phyloP scores from a whole-genome alignment of 805 yeast genomes.

The Saccharomycopsis synnaedendra region DNA sequence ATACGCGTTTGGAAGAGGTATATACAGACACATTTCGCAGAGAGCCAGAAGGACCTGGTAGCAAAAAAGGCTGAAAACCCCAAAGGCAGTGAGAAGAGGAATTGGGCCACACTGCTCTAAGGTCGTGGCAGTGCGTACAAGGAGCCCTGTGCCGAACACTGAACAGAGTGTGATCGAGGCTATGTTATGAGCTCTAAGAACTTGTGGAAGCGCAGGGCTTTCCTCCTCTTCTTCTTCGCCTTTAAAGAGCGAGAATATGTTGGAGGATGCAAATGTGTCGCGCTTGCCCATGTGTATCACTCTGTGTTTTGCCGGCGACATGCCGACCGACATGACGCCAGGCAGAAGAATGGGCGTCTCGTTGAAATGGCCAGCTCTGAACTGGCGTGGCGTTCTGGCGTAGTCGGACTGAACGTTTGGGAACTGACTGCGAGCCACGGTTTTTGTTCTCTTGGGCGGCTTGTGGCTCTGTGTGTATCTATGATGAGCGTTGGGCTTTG shows the following conservation, averaged over 20 bases:
- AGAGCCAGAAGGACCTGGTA: conserved; percentile 23
- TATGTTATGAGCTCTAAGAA: conserved; percentile 13
- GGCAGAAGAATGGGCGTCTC: conserved; percentile 4
- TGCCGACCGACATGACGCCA: background rate
- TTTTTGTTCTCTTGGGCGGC: too few species aligned
- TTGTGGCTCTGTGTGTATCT: too few species aligned
- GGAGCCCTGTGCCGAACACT: conserved; percentile 63
- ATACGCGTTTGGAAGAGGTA: conserved; percentile 56
- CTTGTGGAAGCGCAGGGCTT: background rate
- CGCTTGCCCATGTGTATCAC: background rate
- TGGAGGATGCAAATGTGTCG: background rate
- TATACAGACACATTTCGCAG: conserved; percentile 76
- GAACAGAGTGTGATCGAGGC: conserved; percentile 15
- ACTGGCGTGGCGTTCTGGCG: too few species aligned
- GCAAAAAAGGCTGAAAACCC: conserved; percentile 4
- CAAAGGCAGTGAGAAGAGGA: conserved; percentile 46
- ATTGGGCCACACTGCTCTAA: conserved; percentile 67
- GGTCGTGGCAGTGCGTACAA: conserved; percentile 62
- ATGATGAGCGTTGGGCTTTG: too few species aligned
- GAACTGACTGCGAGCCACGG: too few species aligned
- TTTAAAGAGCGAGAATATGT: too few species aligned
- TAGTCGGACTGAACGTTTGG: too few species aligned
- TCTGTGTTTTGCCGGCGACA: too few species aligned
- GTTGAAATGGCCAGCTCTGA: too few species aligned
- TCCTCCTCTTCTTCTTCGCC: background rate